Conservation (phyloP, 2,329 filamentous ascomycete species). For the Fusarium nygamai region DNA sequence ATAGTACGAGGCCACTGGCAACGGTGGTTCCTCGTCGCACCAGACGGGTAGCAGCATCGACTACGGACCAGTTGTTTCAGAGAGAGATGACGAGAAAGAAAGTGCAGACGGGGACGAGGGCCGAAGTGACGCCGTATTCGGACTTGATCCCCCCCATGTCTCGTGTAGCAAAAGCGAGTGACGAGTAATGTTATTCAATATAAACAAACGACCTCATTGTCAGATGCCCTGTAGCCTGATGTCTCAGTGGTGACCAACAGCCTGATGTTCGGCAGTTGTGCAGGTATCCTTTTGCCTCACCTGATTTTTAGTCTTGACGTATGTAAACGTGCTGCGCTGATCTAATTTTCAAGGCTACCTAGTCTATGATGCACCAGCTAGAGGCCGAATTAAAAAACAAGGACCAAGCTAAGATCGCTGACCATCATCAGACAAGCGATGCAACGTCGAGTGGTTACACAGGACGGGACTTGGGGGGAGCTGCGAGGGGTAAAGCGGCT, state of each 20-base stretch:
- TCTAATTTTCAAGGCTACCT: neutral
- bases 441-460: constrained; percentile 25
- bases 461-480: constrained; percentile 26
- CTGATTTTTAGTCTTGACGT: neutral
- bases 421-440: neutral
- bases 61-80: constrained; percentile 19
- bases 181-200: constrained; percentile 19
- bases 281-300: neutral
- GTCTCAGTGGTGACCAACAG: neutral
- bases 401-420: neutral
- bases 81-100: neutral
- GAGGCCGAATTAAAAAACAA: neutral
- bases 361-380: neutral
- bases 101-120: constrained; percentile 7
- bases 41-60: constrained; percentile 24
- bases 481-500: constrained; percentile 33
- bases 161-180: constrained; percentile 18
- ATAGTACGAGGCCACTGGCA: constrained; percentile 31
- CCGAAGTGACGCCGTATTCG: constrained; percentile 39
- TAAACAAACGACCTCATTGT: constrained; percentile 6
- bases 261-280: neutral
- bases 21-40: constrained; percentile 10
- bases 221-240: neutral
- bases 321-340: neutral
- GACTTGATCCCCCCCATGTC: constrained; percentile 14